Evolutionary conservation across 2,329 filamentous ascomycete genomes (phyloP).

Genomic region (Fusarium sacchari): DNA sequence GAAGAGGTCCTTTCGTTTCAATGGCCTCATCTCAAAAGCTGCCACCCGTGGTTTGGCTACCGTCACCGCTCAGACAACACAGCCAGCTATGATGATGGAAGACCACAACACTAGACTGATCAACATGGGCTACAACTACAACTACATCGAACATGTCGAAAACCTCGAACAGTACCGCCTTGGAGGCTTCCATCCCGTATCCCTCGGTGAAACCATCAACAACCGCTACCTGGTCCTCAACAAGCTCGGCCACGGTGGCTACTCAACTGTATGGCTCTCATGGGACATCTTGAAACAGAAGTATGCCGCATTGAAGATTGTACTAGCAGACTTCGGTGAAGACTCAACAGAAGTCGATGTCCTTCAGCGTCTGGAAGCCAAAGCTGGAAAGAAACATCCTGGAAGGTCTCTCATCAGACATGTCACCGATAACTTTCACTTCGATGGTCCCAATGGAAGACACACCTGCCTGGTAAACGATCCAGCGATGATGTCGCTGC

Average conservation of each 20-base stretch:
- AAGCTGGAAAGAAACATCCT: conserved; percentile 22
- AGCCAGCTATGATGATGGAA: conserved; percentile 25
- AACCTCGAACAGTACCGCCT: conserved; percentile 36
- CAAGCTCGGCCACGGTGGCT: conserved; percentile 40
- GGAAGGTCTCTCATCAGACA: conserved; percentile 31
- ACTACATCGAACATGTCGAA: conserved; percentile 37
- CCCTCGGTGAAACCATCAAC: conserved; percentile 38
- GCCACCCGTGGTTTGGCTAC: conserved; percentile 27
- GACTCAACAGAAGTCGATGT: conserved; percentile 34
- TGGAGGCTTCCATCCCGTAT: conserved; percentile 35
- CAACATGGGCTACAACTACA: conserved; percentile 36
- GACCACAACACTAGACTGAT: conserved; percentile 32
- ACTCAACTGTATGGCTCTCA: conserved; percentile 42
- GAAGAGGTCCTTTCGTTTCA: conserved; percentile 13
- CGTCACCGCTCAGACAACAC: conserved; percentile 26
- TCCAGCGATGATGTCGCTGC: conserved; percentile 38
- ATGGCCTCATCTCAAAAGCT: conserved; percentile 25
- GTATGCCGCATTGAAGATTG: conserved; percentile 37
- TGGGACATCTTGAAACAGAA: conserved; percentile 37
- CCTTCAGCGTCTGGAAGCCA: conserved; percentile 24
- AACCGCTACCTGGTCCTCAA: conserved; percentile 38
- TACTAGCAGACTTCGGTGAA: conserved; percentile 37
- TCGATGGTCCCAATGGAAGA: conserved; percentile 36
- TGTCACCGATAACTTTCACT: conserved; percentile 34
- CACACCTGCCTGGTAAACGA: conserved; percentile 39